Conservation (phyloP, 257 asterid genomes). For the Anisodus acutangulus region DNA sequence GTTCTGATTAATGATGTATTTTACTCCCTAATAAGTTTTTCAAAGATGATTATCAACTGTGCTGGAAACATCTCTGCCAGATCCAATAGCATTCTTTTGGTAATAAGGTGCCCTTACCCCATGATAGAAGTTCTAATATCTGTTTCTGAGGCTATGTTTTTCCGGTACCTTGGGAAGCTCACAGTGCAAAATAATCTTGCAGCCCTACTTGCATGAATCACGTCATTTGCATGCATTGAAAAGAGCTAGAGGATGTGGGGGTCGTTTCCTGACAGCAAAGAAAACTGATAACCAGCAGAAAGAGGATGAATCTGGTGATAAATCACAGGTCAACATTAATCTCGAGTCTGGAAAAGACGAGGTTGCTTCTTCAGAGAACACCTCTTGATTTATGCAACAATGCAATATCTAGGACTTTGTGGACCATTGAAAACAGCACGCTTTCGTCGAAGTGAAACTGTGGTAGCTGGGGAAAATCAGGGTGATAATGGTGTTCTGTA, state of each 20-base stretch:
- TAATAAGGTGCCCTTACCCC: not conserved
- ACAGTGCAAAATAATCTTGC: slow-evolving; percentile 41
- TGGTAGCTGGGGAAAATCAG: not conserved
- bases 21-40: slow-evolving; percentile 20
- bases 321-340: slow-evolving; percentile 46
- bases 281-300: slow-evolving; percentile 18
- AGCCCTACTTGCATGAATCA: slow-evolving; percentile 97
- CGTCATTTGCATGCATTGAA: slow-evolving; percentile 87
- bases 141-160: not conserved
- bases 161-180: slow-evolving; percentile 12
- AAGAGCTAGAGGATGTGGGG: slow-evolving; percentile 87
- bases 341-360: slow-evolving; percentile 51
- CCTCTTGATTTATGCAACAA: slow-evolving; percentile 42
- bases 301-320: slow-evolving; percentile 52
- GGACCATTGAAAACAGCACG: not conserved
- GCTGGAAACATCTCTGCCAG: slow-evolving; percentile 14
- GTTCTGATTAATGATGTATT: not conserved
- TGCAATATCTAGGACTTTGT: not conserved
- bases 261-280: slow-evolving; percentile 63
- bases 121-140: not conserved
- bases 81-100: slow-evolving; percentile 3
- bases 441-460: not conserved
- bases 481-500: slow-evolving; percentile 9
- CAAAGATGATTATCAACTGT: slow-evolving; percentile 17
- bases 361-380: slow-evolving; percentile 42